Evolutionary conservation across 208 protist species (phyloP), one percentile per base, ranked within the genome.

Genomic region (Crithidia bombi): DNA sequence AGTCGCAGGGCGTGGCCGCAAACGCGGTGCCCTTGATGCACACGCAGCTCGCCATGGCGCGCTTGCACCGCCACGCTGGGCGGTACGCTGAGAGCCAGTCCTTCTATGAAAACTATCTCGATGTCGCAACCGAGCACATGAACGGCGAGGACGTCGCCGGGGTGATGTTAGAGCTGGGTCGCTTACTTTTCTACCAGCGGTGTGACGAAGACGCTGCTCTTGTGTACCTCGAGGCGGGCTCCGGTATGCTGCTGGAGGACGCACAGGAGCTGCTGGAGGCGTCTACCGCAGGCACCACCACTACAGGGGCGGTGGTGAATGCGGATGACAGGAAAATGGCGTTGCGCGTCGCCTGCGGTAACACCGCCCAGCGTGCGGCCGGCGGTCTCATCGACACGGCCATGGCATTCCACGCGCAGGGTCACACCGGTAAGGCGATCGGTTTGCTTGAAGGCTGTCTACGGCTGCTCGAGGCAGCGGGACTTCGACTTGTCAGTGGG

Each of bases 131-230:
- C 12, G 74, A 80, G 55, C 36, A 69, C 36, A 73, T 75, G 33
- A 72, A 83, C 52, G 65, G 54, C 35, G 71, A 83, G 38, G 84
- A 92, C 61, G 78, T 71, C 21, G 75, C 89, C 52, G 85, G 65
- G 7, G 68, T 69, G 26, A 82, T 91, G 82, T 75, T 91, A 46
- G 86, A 94, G 47, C 73, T 94, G 52, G 89, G 89, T 30, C 81
- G 86, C 21, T 41, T 94, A 39, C 65, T 94, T 21, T 50, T 73
- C 17, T 83, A 83, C 69, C 70, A 85, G 63, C 25, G 71, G 26
- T 15, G 35, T 15, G 52, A 62, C 46, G 30, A 56, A 38, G 63
- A 71, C 6, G 65, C 63, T 21, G 70, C 58, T 30, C 43, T 92
- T 9, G 54, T 87, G 6, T 94, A 94, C 55, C 71, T 94, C n/a